A percentile compares a stretch with the other conserved stretches of the same genome.
Evolutionary conservation across 2,329 filamentous ascomycete genomes (phyloP).

Genomic region (Plenodomus biglobosus): DNA sequence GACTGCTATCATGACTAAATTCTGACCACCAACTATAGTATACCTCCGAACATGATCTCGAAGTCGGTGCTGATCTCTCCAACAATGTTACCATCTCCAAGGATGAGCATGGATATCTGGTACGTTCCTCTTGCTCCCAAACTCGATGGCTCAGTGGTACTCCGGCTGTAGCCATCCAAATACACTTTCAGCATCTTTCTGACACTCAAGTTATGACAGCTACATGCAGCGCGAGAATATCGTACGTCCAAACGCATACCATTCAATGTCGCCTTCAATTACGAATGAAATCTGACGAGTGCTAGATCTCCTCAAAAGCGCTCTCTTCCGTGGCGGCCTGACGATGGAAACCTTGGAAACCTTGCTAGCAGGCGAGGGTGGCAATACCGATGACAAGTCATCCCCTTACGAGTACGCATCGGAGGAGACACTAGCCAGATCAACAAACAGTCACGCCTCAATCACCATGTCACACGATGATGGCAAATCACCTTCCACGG

Average conservation of each 20-base stretch:
- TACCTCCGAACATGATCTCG: conserved; percentile 43
- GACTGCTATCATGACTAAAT: not conserved
- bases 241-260: conserved; percentile 46
- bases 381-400: conserved; percentile 12
- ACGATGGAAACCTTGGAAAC: conserved; percentile 54
- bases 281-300: conserved; percentile 3
- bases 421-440: conserved; percentile 14
- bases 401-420: conserved; percentile 16
- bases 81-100: conserved; percentile 58
- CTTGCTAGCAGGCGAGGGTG: conserved; percentile 40
- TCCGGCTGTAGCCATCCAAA: not conserved
- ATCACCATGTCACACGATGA: conserved; percentile 6
- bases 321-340: conserved; percentile 55
- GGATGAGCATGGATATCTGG: conserved; percentile 63
- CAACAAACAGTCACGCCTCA: conserved; percentile 11
- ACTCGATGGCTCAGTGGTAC: not conserved
- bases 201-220: conserved; percentile 23
- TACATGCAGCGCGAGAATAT: conserved; percentile 54
- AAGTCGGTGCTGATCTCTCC: conserved; percentile 40
- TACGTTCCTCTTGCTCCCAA: conserved; percentile 40
- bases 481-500: conserved; percentile 18
- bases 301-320: conserved; percentile 49
- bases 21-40: conserved; percentile 37
- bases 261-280: not conserved
- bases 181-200: not conserved